Percentiles rank a stretch among this genome's conserved stretches.
phyloP scores from a whole-genome alignment of 192 early-diverging fungal genomes.

The Globomyces pollinis-pini region DNA sequence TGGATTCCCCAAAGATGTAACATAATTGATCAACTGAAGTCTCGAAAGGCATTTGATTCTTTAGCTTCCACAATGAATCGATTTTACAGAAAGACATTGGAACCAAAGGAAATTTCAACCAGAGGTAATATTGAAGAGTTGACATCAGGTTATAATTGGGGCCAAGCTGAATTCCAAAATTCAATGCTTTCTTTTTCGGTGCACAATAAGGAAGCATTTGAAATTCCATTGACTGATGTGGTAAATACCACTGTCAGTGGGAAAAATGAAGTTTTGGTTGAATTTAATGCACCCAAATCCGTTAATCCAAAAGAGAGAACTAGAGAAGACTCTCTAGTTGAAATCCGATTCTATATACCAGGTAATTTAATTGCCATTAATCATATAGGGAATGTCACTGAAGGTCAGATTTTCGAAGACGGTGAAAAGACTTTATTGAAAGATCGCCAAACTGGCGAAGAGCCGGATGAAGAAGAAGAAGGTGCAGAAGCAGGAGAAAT shows the following conservation, averaged over 20 bases:
- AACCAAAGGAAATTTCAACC: slow-evolving; percentile 75
- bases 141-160: slow-evolving; percentile 99
- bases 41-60: slow-evolving; percentile 69
- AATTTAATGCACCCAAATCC: slow-evolving; percentile 56
- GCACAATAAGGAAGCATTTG: slow-evolving; percentile 77
- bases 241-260: slow-evolving; percentile 75
- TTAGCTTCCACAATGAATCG: slow-evolving; percentile 61
- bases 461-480: slow-evolving; percentile 1
- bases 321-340: slow-evolving; percentile 72
- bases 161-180: slow-evolving; percentile 50
- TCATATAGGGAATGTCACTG: slow-evolving; percentile 30
- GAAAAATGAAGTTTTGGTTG: slow-evolving; percentile 88
- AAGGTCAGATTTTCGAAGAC: slow-evolving; percentile 45
- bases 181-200: slow-evolving; percentile 73
- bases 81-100: slow-evolving; percentile 68
- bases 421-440: slow-evolving; percentile 24
- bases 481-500: slow-evolving; percentile 26
- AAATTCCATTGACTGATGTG: slow-evolving; percentile 81
- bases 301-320: slow-evolving; percentile 11
- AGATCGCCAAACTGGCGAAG: slow-evolving; percentile 13
- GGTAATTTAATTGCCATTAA: slow-evolving; percentile 48
- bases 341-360: slow-evolving; percentile 89
- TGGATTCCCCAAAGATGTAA: slow-evolving; percentile 72
- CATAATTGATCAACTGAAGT: slow-evolving; percentile 2
- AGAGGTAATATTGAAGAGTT: too few species aligned